Conservation (phyloP, 768 basidiomycete species). For the Inosperma sp. region DNA sequence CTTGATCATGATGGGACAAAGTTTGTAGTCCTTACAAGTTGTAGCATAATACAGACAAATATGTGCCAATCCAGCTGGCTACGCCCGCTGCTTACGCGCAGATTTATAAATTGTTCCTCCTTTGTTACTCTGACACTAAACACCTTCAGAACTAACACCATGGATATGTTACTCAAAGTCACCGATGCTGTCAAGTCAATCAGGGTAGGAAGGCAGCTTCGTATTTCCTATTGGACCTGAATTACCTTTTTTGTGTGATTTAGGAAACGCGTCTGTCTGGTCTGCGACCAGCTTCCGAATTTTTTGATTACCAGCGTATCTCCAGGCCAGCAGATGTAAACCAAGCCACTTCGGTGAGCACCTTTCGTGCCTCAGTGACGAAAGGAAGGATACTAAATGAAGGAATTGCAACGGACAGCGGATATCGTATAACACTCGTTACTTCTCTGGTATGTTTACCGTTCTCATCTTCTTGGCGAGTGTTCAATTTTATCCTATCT, state of each 20-base stretch:
- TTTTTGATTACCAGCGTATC: constrained; percentile 79
- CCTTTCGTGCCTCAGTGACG: background rate
- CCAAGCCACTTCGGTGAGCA: constrained; percentile 66
- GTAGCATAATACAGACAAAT: constrained; percentile 1
- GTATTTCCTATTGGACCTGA: background rate
- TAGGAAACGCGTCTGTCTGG: constrained; percentile 79
- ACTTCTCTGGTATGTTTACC: constrained; percentile 61
- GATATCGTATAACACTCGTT: constrained; percentile 92
- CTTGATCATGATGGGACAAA: background rate
- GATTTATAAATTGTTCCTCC: constrained; percentile 13
- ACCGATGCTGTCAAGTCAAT: constrained; percentile 65
- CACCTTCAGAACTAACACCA: constrained; percentile 26
- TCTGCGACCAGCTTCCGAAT: constrained; percentile 67
- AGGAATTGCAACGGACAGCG: constrained; percentile 47
- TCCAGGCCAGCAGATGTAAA: constrained; percentile 83
- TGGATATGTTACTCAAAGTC: constrained; percentile 66
- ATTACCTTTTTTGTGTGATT: constrained; percentile 6
- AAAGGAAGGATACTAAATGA: constrained; percentile 5
- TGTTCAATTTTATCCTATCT: constrained; percentile 11
- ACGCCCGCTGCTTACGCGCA: constrained; percentile 12
- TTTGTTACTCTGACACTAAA: constrained; percentile 14
- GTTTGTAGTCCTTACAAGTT: background rate
- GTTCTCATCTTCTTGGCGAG: background rate
- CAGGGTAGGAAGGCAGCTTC: constrained; percentile 39
- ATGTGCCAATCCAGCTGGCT: constrained; percentile 3